Evolutionary conservation across 2,329 filamentous ascomycete species (phyloP), one percentile per base, ranked within the genome.

Genomic region (Cordyceps cicadae): DNA sequence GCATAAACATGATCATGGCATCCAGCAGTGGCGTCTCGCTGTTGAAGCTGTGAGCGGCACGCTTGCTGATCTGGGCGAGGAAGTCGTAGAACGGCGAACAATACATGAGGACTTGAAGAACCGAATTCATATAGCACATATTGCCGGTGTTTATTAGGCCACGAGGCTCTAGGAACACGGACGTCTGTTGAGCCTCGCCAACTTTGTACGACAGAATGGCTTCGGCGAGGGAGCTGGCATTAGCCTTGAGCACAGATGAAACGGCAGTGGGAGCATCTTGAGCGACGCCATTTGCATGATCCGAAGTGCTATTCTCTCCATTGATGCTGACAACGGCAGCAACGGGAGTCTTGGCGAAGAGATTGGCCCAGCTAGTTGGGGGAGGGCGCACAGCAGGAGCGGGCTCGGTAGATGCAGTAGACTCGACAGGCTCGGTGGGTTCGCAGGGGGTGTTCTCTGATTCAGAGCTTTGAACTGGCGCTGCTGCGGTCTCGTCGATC

Each of bases 41-140:
- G 75, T 97, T 96, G 80, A 99, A 96, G 70, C 88, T 96, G 75
- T 97, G 87, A 34, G 86, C 86, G 59, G 90, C 90, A 68, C 88
- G 87, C 72, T 90, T 90, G 72, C 90, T 86, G 62, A 96, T 84
- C 72, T 92, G 87, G 70, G 96, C 89, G 64, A 99, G 76, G 70
- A 99, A 97, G 70, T 92, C 86, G 74, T 96, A 97, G 71, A 99
- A 99, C 6, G 94, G 94, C 67, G 87, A 82, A 74, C 92, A 97
- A 72, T 92, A 97, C 66, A 97, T 84, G 69, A 99, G 84, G 71
- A 95, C 89, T 87, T 99, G 94, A 66, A 99, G 82, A 73, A 97
- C 93, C 64, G 94, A 97, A 79, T 97, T 99, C 94, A 99, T 97
- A 76, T 99, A 99, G 76, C 94, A 99, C 90, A 97, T 95, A 71